These are phyloP conservation scores for Haplosporangium sp. DNA, from an alignment of 371 early-diverging fungal genomes.

Conservation along the genomic window DNA sequence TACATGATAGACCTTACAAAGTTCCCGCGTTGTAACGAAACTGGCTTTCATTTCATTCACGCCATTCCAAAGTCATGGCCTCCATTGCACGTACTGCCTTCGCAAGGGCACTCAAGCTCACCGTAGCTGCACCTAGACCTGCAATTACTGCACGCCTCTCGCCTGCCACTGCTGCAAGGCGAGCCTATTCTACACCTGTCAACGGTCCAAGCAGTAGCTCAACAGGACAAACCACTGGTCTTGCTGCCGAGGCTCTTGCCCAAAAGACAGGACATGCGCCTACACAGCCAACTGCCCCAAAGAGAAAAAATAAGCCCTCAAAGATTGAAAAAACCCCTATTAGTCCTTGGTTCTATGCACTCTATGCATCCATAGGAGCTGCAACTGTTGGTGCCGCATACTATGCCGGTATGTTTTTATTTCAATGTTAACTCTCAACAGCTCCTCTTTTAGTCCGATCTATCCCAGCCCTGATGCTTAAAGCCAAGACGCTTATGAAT, in stretches of 20 bases:
- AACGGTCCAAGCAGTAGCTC: constrained; percentile 9
- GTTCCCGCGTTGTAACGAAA: neutral
- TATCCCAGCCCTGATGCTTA: neutral
- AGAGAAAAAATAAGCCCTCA: constrained; percentile 65
- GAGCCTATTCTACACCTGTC: constrained; percentile 41
- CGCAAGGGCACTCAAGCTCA: constrained; percentile 23
- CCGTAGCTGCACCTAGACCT: neutral
- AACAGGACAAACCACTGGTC: constrained; percentile 3
- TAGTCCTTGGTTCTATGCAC: constrained; percentile 32
- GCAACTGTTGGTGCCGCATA: constrained; percentile 40
- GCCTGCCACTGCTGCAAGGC: constrained; percentile 43
- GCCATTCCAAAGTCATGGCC: constrained; percentile 28
- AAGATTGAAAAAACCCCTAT: constrained; percentile 57
- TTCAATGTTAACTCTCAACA: neutral
- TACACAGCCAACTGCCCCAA: constrained; percentile 58
- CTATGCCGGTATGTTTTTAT: constrained; percentile 31
- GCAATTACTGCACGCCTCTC: constrained; percentile 19
- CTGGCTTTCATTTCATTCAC: constrained; percentile 1
- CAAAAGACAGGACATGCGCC: constrained; percentile 56
- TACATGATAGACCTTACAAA: neutral
- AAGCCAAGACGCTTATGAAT: neutral
- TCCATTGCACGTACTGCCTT: constrained; percentile 45
- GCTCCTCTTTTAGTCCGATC: neutral
- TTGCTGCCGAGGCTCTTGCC: constrained; percentile 61
- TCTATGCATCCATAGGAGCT: constrained; percentile 34